Conservation (phyloP, 768 basidiomycete species). For the Leccinum disarticulatum region DNA sequence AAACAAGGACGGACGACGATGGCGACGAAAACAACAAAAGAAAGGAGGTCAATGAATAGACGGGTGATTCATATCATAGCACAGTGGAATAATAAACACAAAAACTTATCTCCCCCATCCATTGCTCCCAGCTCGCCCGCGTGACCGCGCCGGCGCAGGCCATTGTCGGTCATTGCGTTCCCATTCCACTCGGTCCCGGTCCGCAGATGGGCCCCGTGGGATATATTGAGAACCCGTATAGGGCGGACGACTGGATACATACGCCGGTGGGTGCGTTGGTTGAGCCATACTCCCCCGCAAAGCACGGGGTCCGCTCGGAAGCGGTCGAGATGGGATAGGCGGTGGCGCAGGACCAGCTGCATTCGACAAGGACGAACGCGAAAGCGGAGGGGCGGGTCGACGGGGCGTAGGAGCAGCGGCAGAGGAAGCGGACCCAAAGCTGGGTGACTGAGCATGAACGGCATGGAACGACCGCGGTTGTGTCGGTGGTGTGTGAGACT, state of each 20-base stretch:
- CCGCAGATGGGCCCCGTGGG: constrained; percentile 53
- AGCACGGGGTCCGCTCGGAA: constrained; percentile 42
- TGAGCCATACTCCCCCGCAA: constrained; percentile 32
- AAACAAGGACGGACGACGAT: background rate
- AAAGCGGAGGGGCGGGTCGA: constrained; percentile 32
- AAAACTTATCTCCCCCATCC: constrained; percentile 34
- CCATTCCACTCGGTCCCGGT: constrained; percentile 48
- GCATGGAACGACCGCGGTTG: constrained; percentile 47
- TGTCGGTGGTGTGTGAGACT: constrained; percentile 46
- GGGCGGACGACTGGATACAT: constrained; percentile 20
- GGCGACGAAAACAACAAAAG: background rate
- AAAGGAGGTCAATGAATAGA: constrained; percentile 2
- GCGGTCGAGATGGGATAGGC: constrained; percentile 32
- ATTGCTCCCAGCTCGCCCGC: constrained; percentile 37
- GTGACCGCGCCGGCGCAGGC: constrained; percentile 25
- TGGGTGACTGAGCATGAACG: constrained; percentile 26
- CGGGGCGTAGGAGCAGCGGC: constrained; percentile 26
- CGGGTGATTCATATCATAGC: constrained; percentile 11
- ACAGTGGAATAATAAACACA: constrained; percentile 10
- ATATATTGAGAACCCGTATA: constrained; percentile 35
- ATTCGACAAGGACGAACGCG: constrained; percentile 31
- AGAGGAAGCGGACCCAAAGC: constrained; percentile 23
- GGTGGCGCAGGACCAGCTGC: constrained; percentile 15
- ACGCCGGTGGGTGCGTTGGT: constrained; percentile 21
- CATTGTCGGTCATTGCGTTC: constrained; percentile 44